Evolutionary conservation across 192 early-diverging fungal species (phyloP).

Genomic region (Entomortierella beljakovae): DNA sequence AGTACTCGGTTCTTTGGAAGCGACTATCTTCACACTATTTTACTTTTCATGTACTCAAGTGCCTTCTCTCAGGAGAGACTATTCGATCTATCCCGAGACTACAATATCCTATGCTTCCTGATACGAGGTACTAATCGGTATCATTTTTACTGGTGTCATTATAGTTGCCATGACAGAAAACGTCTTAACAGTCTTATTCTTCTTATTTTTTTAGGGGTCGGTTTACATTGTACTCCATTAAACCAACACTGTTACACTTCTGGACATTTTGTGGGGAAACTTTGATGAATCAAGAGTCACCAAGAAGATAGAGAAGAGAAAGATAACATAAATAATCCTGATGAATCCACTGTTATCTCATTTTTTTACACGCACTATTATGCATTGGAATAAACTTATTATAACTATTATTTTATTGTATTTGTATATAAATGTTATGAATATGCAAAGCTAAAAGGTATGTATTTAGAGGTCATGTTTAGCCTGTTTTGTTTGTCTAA

Average conservation of each 20-base stretch:
- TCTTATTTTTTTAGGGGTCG: conserved; percentile 8
- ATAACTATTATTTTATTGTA: too few species aligned
- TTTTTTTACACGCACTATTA: too few species aligned
- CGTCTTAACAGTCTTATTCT: not conserved
- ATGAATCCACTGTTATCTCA: too few species aligned
- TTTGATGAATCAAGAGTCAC: conserved; percentile 10
- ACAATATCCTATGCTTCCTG: conserved; percentile 83
- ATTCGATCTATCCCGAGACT: conserved; percentile 85
- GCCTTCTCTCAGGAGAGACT: conserved; percentile 82
- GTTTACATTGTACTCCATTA: conserved; percentile 35
- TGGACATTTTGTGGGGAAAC: conserved; percentile 46
- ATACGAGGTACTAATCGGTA: conserved; percentile 63
- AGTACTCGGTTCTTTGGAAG: conserved; percentile 87
- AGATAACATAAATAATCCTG: not conserved
- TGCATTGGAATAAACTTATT: too few species aligned
- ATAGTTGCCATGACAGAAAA: too few species aligned
- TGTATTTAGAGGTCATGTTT: too few species aligned
- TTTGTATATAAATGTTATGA: too few species aligned
- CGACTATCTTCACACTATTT: conserved; percentile 86
- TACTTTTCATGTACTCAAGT: conserved; percentile 76
- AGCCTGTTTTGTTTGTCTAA: too few species aligned
- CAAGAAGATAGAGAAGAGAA: not conserved
- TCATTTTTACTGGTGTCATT: not conserved
- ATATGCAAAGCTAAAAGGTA: too few species aligned
- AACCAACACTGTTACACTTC: conserved; percentile 27